Percentiles rank a stretch among this genome's conserved stretches.
These are phyloP conservation scores for Calonectria hawksworthii DNA, from an alignment of 2,329 filamentous ascomycete species.

Conservation along the genomic window DNA sequence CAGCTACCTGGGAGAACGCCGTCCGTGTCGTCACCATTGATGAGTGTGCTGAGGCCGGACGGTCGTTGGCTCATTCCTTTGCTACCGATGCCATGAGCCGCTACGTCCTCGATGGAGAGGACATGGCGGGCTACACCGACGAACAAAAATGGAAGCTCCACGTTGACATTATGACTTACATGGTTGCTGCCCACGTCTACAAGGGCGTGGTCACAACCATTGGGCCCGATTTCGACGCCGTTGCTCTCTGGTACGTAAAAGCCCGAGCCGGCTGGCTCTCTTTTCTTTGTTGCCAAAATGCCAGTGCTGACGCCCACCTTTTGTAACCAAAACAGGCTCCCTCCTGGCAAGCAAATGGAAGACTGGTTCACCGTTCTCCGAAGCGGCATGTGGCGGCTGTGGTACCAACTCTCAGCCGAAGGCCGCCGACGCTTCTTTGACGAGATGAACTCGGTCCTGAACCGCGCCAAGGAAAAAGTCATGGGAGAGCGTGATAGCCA, in stretches of 20 bases:
- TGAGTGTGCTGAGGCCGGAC: slow-evolving; percentile 80
- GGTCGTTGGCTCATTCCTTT: slow-evolving; percentile 83
- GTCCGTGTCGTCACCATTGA: slow-evolving; percentile 75
- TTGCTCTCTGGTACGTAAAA: slow-evolving; percentile 81
- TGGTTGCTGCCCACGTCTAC: slow-evolving; percentile 81
- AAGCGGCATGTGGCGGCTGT: slow-evolving; percentile 83
- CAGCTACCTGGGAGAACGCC: slow-evolving; percentile 65
- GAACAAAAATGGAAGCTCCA: slow-evolving; percentile 83
- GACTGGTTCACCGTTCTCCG: slow-evolving; percentile 79
- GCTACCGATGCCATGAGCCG: slow-evolving; percentile 79
- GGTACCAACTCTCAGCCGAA: slow-evolving; percentile 80
- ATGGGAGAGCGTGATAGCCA: slow-evolving; percentile 76
- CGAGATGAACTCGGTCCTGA: slow-evolving; percentile 82
- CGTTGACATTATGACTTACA: slow-evolving; percentile 82
- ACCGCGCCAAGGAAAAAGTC: slow-evolving; percentile 78
- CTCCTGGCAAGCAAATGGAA: slow-evolving; percentile 80
- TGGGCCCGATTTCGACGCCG: slow-evolving; percentile 81
- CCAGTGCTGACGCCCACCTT: slow-evolving; percentile 16
- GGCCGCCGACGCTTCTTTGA: slow-evolving; percentile 81
- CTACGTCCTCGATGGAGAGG: slow-evolving; percentile 82
- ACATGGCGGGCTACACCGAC: slow-evolving; percentile 72
- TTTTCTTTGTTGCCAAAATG: neutral
- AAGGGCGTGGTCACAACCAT: slow-evolving; percentile 82
- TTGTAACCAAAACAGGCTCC: slow-evolving; percentile 69
- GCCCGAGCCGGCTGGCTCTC: neutral